Conservation (phyloP, 805 yeast genomes). For the Tetrapisispora arboricola region DNA sequence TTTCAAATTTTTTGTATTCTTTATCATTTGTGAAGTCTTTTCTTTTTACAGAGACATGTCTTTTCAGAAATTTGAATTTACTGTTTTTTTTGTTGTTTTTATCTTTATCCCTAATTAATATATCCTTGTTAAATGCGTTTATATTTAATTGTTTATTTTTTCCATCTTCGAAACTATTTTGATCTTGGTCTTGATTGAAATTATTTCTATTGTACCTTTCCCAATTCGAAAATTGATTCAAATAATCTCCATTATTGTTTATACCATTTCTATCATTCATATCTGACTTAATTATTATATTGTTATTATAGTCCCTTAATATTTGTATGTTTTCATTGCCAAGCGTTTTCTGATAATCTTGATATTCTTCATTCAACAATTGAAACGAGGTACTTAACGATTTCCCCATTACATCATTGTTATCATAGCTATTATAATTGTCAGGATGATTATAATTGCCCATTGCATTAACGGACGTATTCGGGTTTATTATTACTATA, state of each 20-base stretch:
- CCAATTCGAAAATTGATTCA: constrained; percentile 3
- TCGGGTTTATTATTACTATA: background rate
- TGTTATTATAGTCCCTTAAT: constrained; percentile 1
- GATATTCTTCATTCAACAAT: constrained; percentile 1
- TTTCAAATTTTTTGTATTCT: constrained; percentile 11
- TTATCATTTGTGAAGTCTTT: constrained; percentile 17
- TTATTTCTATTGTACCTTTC: background rate
- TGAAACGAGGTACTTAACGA: background rate
- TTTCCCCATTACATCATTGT: background rate
- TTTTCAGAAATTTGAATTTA: background rate
- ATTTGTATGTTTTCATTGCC: background rate
- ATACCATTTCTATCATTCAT: background rate
- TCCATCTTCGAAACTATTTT: too few relatives aligned
- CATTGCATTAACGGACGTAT: too few relatives aligned
- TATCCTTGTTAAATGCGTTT: background rate
- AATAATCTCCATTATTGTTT: background rate
- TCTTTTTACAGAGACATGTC: constrained; percentile 12
- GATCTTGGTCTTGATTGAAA: too few relatives aligned
- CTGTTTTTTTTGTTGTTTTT: background rate
- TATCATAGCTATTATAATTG: background rate
- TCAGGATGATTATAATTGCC: background rate
- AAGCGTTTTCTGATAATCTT: background rate
- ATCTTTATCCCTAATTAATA: too few relatives aligned
- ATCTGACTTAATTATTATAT: constrained; percentile 1
- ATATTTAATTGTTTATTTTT: background rate